phyloP scores from a whole-genome alignment of 768 basidiomycete genomes.

The Tricholoma terreum region DNA sequence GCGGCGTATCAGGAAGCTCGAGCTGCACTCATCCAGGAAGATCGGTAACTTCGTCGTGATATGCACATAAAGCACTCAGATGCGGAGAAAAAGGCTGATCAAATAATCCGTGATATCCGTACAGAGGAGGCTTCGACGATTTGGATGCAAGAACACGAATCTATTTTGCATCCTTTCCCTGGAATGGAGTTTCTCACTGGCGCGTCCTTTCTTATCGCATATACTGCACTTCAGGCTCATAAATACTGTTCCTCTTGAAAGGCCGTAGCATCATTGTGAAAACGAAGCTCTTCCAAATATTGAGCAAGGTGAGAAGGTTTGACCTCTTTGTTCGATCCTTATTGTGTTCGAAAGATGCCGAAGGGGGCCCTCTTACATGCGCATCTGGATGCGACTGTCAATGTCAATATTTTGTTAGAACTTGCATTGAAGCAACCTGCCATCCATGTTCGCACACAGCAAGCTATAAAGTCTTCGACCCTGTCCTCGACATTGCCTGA shows the following conservation, averaged over 20 bases:
- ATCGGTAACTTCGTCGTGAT: slow-evolving; percentile 54
- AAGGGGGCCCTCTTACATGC: slow-evolving; percentile 75
- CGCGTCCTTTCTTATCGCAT: slow-evolving; percentile 16
- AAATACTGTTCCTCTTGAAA: slow-evolving; percentile 32
- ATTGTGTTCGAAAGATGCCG: slow-evolving; percentile 54
- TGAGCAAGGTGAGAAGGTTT: slow-evolving; percentile 47
- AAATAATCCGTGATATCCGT: slow-evolving; percentile 53
- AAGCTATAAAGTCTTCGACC: slow-evolving; percentile 37
- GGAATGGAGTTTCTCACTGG: slow-evolving; percentile 80
- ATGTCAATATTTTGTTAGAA: slow-evolving; percentile 46
- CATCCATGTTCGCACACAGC: slow-evolving; percentile 54
- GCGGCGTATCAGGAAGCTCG: slow-evolving; percentile 30
- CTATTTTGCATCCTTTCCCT: slow-evolving; percentile 62
- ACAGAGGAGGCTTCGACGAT: slow-evolving; percentile 49
- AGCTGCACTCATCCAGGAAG: slow-evolving; percentile 36
- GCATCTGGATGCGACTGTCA: slow-evolving; percentile 74
- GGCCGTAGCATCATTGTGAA: slow-evolving; percentile 55
- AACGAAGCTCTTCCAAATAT: slow-evolving; percentile 58
- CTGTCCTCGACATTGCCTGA: slow-evolving; percentile 46
- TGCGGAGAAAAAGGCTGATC: slow-evolving; percentile 53
- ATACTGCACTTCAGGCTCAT: not conserved
- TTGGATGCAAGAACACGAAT: slow-evolving; percentile 55
- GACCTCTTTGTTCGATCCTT: not conserved
- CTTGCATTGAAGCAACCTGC: slow-evolving; percentile 55
- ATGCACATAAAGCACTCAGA: slow-evolving; percentile 27